Evolutionary conservation across 306 rosid species (phyloP), one percentile per base, ranked within the genome.

Genomic region (Benincasa hispida): DNA sequence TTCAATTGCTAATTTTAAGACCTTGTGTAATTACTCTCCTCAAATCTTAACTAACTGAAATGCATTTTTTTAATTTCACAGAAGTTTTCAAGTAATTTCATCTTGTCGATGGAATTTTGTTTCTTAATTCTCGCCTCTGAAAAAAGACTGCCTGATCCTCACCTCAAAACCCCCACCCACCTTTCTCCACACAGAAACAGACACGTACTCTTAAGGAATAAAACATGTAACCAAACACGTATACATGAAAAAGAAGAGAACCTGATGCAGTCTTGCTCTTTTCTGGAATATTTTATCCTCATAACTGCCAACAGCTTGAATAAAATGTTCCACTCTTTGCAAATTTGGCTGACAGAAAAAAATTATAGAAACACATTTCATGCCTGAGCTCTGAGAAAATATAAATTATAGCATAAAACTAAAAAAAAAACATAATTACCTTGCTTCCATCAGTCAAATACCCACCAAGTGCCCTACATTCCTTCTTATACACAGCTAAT

Each of bases 221-320:
- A 30, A 34, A 65, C 72, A 37, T 13, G 27, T 17, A 65, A 62
- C 1, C 14, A 70, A 75, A 58, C 74, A 22, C 2, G 25, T 11
- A 70, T 42, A 68, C 22, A 34, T 30, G 24, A 73, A 21, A 34
- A 55, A 68, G n/a, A 17, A 77, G 69, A 77, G 80, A 56, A 95
- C 99, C 99, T 89, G 96, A 80, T 95, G 91, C 81, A 90, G 47
- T 53, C 92, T 87, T 57, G 90, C 92, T 83, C 99, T 89, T 87
- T 92, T 95, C 83, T 89, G 97, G 81, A 95, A 95, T 76, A 95
- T 95, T 55, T 77, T 89, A 81, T 92, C 99, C 79, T 95, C 99
- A 51, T 83, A 90, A 60, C 92, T 80, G 78, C 99, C 99, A 63
- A 95, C 89, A 59, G 99, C 97, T 85, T 92, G 98, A 85, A 95